Conservation (phyloP, 768 basidiomycete species). For the Hysterangium stoloniferum region DNA sequence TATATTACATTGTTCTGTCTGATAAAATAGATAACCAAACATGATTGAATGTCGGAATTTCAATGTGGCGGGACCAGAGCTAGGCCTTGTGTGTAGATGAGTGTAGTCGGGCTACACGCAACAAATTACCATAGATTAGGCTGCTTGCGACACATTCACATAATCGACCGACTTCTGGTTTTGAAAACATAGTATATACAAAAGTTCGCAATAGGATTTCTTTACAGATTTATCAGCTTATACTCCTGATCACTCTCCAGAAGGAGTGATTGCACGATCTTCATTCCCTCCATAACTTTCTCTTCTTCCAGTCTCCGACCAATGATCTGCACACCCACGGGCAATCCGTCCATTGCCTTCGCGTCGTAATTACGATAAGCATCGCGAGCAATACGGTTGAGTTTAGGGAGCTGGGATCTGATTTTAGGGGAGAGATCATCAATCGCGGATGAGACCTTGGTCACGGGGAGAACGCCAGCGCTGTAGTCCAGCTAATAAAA, state of each 20-base stretch:
- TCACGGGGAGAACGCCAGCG: slow-evolving; percentile 55
- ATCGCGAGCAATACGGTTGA: slow-evolving; percentile 38
- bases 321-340: slow-evolving; percentile 58
- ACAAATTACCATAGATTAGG: no score
- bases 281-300: slow-evolving; percentile 63
- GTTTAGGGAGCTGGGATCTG: slow-evolving; percentile 22
- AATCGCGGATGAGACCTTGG: slow-evolving; percentile 36
- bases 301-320: slow-evolving; percentile 64
- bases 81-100: no score
- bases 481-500: slow-evolving; percentile 46
- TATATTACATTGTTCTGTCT: no score
- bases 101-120: no score
- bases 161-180: no score
- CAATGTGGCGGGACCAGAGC: no score
- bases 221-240: slow-evolving; percentile 4
- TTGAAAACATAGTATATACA: no score
- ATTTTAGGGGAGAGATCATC: slow-evolving; percentile 30
- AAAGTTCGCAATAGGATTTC: neutral
- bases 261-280: slow-evolving; percentile 33
- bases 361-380: slow-evolving; percentile 51
- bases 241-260: slow-evolving; percentile 12
- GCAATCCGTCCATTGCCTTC: slow-evolving; percentile 57
- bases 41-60: no score
- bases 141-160: no score
- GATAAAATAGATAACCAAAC: no score